Percentiles rank a stretch among this genome's conserved stretches.
These are phyloP conservation scores for Xanthoconium separans DNA, from an alignment of 1,284 basidiomycete species.

Conservation along the genomic window DNA sequence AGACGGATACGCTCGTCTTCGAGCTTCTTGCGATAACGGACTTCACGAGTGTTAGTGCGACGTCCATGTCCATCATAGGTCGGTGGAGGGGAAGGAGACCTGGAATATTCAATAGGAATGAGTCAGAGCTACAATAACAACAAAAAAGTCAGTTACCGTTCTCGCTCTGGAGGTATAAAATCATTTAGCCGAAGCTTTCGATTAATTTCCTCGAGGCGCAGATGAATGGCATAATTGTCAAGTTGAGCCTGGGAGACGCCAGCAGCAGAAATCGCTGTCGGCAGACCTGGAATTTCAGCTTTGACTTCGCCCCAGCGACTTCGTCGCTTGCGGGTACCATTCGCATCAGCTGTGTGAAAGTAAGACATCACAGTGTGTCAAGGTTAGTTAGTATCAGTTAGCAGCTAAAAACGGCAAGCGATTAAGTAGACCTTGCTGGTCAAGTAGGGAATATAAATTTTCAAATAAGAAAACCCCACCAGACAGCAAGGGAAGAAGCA, in stretches of 20 bases:
- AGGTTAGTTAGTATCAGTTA: conserved; percentile 66
- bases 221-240: conserved; percentile 93
- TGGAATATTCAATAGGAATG: conserved; percentile 35
- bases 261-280: conserved; percentile 88
- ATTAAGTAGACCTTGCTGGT: conserved; percentile 36
- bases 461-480: conserved; percentile 26
- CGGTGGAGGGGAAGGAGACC: conserved; percentile 95
- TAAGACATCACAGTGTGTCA: conserved; percentile 40
- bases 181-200: conserved; percentile 92
- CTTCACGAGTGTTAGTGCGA: conserved; percentile 96
- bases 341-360: conserved; percentile 61
- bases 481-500: conserved; percentile 31
- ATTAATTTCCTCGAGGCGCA: conserved; percentile 96
- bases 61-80: conserved; percentile 97
- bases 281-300: conserved; percentile 84
- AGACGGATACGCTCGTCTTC: conserved; percentile 95
- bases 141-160: conserved; percentile 54
- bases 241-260: conserved; percentile 91
- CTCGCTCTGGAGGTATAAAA: conserved; percentile 93
- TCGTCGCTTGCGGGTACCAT: conserved; percentile 86
- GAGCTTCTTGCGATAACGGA: conserved; percentile 96
- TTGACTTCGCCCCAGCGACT: conserved; percentile 95
- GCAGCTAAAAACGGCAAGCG: conserved; percentile 46
- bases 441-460: conserved; percentile 24
- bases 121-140: not conserved